Base-by-base conservation (phyloP, 2,329 filamentous ascomycete species). In the Aspergillus sp. region DNA sequence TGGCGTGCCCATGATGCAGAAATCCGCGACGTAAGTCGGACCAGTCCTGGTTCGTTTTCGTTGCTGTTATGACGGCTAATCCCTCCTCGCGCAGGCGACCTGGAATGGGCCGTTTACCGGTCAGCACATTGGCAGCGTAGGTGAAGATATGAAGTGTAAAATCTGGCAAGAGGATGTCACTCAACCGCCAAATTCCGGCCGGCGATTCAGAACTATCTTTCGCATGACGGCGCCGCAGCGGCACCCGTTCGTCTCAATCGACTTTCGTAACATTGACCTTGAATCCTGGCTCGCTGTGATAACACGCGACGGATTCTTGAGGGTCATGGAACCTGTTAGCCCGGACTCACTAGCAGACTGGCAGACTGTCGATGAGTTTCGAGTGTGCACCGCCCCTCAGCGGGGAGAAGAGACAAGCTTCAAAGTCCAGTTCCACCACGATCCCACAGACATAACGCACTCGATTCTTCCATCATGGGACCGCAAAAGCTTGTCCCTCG, bases 41-140 rank as follows among this genome's bases (percentile, higher is more conserved):
- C 41, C 50, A 52, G 64, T 61, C 63, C 63, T 71, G 68, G 60
- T 51, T 54, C 43, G 41, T 55, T 51, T 57, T 49, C 43, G 51
- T 62, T 38, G 34, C 28, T 57, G 30, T 45, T 53, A 59, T 64
- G 68, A 66, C 46, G 48, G 31, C 30, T 63, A 64, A 31, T 23
- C 64, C 65, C 62, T 69, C 30, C 50, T 61, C 43, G 9, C 51
- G 53, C 72, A 94, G 91, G 88, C 96, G 58, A 92, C 95, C 83
- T 98, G 94, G 93, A 91, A 96, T 60, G 92, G 93, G 1, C 91
- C 93, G 0, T 94, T 91, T 65, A 89, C 95, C 62, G 95, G 95
- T 68, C 92, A 95, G 73, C 87, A 96, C 70, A 83, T 98, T 68
- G 93, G 90, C 60, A 96, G 91, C 57, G 90, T 97, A 62, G 92